Percentiles rank a stretch among this genome's conserved stretches.
phyloP scores from a whole-genome alignment of 75 land plant species.

The Sequoia sempervirens region DNA sequence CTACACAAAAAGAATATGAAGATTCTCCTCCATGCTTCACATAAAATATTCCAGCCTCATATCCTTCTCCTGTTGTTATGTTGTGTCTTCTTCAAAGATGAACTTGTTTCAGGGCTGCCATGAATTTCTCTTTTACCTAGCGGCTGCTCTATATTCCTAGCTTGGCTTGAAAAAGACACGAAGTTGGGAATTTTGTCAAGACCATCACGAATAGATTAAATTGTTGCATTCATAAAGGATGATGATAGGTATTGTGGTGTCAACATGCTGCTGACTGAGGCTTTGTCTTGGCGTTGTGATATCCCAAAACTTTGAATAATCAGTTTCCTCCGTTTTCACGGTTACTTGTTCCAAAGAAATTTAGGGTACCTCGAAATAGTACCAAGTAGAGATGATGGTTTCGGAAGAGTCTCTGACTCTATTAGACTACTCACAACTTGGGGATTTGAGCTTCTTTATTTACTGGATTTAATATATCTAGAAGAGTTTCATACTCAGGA shows the following conservation, averaged over 20 bases:
- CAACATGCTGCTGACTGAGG: too few species aligned
- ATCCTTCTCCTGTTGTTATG: constrained; percentile 76
- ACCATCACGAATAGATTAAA: constrained; percentile 62
- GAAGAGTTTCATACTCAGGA: constrained; percentile 64
- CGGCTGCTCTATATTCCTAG: constrained; percentile 7
- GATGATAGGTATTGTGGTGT: constrained; percentile 52
- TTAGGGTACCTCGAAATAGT: neutral
- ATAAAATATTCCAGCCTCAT: constrained; percentile 13
- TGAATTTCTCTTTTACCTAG: neutral
- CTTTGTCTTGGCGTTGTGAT: neutral
- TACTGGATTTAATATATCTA: constrained; percentile 51
- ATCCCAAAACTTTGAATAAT: too few species aligned
- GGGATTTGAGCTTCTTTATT: neutral
- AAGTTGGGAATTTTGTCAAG: constrained; percentile 47
- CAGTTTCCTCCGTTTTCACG: neutral
- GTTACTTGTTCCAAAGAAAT: constrained; percentile 1
- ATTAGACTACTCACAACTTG: neutral
- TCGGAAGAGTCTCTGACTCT: constrained; percentile 1
- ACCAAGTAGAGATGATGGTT: constrained; percentile 3
- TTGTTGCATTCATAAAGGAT: constrained; percentile 79
- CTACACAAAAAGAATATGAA: neutral
- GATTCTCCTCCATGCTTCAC: neutral
- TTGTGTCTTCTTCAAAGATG: constrained; percentile 49
- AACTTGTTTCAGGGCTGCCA: constrained; percentile 14
- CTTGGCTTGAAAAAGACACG: constrained; percentile 31